Evolutionary conservation across 768 basidiomycete species (phyloP), one percentile per base, ranked within the genome.

Genomic region (Myochromella boudieri): DNA sequence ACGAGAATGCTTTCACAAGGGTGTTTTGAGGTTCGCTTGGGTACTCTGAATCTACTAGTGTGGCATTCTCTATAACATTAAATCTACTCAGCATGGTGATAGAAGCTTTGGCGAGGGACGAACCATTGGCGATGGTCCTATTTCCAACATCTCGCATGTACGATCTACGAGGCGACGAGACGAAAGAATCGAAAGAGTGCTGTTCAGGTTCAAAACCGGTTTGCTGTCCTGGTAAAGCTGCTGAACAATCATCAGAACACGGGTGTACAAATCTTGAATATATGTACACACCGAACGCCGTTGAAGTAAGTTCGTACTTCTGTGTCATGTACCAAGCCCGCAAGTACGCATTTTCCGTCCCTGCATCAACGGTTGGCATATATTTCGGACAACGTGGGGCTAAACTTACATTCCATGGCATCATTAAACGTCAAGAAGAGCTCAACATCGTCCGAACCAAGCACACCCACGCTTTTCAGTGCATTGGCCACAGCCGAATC

Each of bases 331-430:
- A 87, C 87, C 87, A 90, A 6, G 87, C 84, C 43, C 78, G 80
- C 51, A 97, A 60, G 67, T 97, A 97, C 0, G 82, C 87, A 66
- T 97, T 97, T 68, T 97, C 94, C 0, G 91, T 95, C 94, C 94
- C 89, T 78, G 14, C 20, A 34, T 22, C 7, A 18, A 14, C 25
- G 7, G n/a, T 10, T 20, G 42, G 20, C 8, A 39, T 8, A 40
- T 8, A 33, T 8, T 24, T 4, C 11, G 20, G 28, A 25, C 17
- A 9, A 38, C 6, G 27, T 7, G 14, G n/a, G 14, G 26, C 10
- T 18, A 15, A 42, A 72, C 87, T 62, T 59, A 90, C 89, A 95
- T 66, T 98, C 95, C 74, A 97, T 79, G 0, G 92, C 95, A 52
- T 97, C 91, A 55, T 87, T 94, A 56, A 94, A 74, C 6, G 81